Percentiles rank a stretch among this genome's conserved stretches.
phyloP scores from a whole-genome alignment of 2,329 filamentous ascomycete species.

The Epichloe sibirici region DNA sequence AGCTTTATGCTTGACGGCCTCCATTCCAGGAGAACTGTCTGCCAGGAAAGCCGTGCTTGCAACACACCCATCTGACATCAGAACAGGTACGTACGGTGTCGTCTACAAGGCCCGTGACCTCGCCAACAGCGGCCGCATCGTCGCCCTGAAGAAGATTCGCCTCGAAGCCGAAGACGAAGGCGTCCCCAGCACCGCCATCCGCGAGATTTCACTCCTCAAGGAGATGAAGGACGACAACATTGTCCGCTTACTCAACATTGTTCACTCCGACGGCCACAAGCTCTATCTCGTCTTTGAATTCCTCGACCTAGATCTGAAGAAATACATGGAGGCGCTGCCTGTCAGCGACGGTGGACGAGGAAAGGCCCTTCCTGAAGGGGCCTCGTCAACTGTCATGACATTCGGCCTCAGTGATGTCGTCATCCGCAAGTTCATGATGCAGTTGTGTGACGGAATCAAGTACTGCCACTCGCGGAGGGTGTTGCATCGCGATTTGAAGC shows the following conservation, averaged over 20 bases:
- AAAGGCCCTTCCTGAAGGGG: constrained; percentile 71
- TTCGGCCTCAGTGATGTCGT: constrained; percentile 67
- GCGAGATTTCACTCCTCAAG: constrained; percentile 87
- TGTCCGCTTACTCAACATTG: constrained; percentile 78
- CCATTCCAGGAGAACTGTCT: neutral
- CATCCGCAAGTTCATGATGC: constrained; percentile 87
- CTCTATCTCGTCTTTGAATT: constrained; percentile 89
- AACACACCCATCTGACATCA: neutral
- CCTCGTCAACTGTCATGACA: constrained; percentile 47
- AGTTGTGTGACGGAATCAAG: constrained; percentile 70
- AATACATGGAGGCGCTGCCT: constrained; percentile 88
- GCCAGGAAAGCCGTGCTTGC: neutral
- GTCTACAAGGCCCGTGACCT: constrained; percentile 92
- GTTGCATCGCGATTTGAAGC: constrained; percentile 79
- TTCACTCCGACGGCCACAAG: constrained; percentile 89
- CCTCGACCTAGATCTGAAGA: constrained; percentile 84
- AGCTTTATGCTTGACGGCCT: neutral
- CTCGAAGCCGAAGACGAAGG: constrained; percentile 92
- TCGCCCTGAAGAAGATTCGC: constrained; percentile 89
- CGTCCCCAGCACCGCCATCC: constrained; percentile 83
- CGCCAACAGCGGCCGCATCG: constrained; percentile 68
- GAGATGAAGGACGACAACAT: constrained; percentile 91
- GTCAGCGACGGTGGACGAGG: constrained; percentile 75
- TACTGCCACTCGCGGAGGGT: constrained; percentile 87
- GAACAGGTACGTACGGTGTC: constrained; percentile 80